Evolutionary conservation across 2,329 filamentous ascomycete genomes (phyloP).

Genomic region (Ascochyta pisi): DNA sequence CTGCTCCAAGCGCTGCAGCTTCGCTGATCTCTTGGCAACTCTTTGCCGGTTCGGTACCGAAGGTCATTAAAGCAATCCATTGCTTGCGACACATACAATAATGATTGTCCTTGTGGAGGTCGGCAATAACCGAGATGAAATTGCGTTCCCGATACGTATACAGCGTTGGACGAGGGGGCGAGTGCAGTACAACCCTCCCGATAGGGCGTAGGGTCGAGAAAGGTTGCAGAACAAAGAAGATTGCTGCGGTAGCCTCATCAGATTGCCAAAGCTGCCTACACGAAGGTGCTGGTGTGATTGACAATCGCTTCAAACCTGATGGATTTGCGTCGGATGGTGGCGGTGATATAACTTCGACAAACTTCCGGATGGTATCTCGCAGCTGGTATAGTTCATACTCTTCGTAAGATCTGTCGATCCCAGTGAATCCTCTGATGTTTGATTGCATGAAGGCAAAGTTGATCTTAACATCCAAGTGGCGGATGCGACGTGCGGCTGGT

Average conservation of each 20-base stretch:
- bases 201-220: constrained; percentile 10
- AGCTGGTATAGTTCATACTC: constrained; percentile 14
- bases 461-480: constrained; percentile 3
- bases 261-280: constrained; percentile 1
- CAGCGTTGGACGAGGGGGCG: not conserved
- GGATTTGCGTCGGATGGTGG: not conserved
- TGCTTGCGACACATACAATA: constrained; percentile 2
- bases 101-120: not conserved
- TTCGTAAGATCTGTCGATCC: not conserved
- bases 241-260: constrained; percentile 12
- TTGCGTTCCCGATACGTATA: not conserved
- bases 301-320: not conserved
- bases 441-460: not conserved
- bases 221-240: constrained; percentile 17
- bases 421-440: not conserved
- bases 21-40: not conserved
- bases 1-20: not conserved
- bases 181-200: not conserved
- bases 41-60: not conserved
- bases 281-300: not conserved
- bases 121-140: not conserved
- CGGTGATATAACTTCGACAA: not conserved
- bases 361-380: constrained; percentile 14
- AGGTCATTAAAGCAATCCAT: constrained; percentile 1
- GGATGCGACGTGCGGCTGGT: constrained; percentile 3